Conservation (phyloP, 169 alveolate species). For the Theileria luwenshuni region DNA sequence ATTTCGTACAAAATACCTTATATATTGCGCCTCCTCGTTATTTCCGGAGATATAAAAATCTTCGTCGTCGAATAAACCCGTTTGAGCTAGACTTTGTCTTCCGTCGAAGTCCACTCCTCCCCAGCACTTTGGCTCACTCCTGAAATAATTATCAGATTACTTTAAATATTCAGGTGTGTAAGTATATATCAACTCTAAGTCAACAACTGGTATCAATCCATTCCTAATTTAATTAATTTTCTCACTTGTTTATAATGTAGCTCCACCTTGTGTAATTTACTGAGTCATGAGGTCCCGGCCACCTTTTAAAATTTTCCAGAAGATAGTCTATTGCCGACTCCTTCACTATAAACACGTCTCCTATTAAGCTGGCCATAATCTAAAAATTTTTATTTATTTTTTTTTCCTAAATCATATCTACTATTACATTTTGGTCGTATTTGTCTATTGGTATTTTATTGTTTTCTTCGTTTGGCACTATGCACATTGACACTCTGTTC, state of each 20-base stretch:
- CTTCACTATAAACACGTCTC: conserved; percentile 75
- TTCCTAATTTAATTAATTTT: background rate
- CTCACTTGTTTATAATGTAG: conserved; percentile 20
- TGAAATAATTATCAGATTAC: too few relatives aligned
- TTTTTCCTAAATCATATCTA: background rate
- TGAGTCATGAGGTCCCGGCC: conserved; percentile 80
- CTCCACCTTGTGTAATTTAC: conserved; percentile 65
- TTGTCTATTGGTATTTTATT: conserved; percentile 64
- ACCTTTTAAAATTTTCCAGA: conserved; percentile 65
- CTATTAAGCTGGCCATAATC: conserved; percentile 72
- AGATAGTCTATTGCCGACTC: conserved; percentile 77
- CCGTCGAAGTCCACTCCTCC: conserved; percentile 70
- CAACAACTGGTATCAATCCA: too few relatives aligned
- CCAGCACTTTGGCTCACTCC: conserved; percentile 70
- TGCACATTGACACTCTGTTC: conserved; percentile 76
- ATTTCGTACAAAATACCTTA: conserved; percentile 30
- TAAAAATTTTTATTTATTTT: conserved; percentile 9
- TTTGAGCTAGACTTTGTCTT: conserved; percentile 77
- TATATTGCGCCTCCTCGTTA: conserved; percentile 29
- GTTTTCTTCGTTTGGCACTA: conserved; percentile 71
- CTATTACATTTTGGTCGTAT: conserved; percentile 47
- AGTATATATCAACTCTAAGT: too few relatives aligned
- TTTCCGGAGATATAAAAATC: conserved; percentile 68
- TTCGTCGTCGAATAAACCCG: conserved; percentile 73
- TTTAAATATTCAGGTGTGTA: too few relatives aligned